These are phyloP conservation scores for Kwoniella heveanensis DNA, from an alignment of 768 basidiomycete species.

Conservation along the genomic window DNA sequence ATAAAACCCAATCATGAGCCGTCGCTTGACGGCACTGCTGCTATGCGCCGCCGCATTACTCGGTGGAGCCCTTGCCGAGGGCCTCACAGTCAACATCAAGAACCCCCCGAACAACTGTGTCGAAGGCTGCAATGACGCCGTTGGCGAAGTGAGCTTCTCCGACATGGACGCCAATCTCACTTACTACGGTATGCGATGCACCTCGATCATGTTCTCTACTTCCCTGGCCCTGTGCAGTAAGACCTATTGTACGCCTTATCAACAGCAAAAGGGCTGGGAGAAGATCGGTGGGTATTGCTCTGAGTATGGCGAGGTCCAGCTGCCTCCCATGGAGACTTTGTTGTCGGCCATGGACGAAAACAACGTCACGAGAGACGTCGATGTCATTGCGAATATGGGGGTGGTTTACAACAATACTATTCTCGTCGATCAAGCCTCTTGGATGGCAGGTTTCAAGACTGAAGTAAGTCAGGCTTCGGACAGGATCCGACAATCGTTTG, in stretches of 20 bases:
- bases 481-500: no score
- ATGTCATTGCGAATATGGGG: conserved; percentile 5
- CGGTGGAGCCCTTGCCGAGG: not conserved
- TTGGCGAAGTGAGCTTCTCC: conserved; percentile 16
- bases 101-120: conserved; percentile 13
- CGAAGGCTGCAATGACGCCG: conserved; percentile 15
- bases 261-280: conserved; percentile 15
- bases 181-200: conserved; percentile 20
- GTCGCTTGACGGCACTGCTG: not conserved
- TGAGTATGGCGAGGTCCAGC: conserved; percentile 16
- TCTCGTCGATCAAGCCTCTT: conserved; percentile 15
- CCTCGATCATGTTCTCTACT: conserved; percentile 12
- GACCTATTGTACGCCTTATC: conserved; percentile 19
- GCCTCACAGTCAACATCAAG: not conserved
- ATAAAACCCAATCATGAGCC: not conserved
- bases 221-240: conserved; percentile 15
- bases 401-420: conserved; percentile 23
- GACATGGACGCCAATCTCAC: conserved; percentile 14
- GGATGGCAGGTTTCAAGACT: conserved; percentile 15
- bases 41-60: not conserved
- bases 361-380: conserved; percentile 4
- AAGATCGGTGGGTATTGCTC: conserved; percentile 14
- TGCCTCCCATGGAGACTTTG: conserved; percentile 4
- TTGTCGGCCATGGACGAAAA: conserved; percentile 7
- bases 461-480: conserved; percentile 15